Evolutionary conservation across 1,284 basidiomycete species (phyloP), one percentile per base, ranked within the genome.

Genomic region (Golubevia sp.): DNA sequence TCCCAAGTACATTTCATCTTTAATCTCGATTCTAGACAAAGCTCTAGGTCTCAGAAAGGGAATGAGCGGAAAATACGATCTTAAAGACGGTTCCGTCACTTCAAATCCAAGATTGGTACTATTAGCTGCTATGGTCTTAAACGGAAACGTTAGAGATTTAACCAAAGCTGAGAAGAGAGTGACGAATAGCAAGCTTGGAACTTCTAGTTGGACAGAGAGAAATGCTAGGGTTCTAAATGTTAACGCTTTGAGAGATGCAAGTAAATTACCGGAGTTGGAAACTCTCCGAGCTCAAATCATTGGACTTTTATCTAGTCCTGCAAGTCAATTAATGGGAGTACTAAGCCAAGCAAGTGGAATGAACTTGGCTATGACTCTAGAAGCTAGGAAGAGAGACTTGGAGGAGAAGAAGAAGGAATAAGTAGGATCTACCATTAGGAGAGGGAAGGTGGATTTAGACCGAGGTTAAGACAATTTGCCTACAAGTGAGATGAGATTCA

Each of bases 241-340:
- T 24, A 66, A 71, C 6, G 63, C 67, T 30, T 66, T 73, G n/a
- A 58, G 75, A 21, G 74, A 73, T 26, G 71, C 77, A 25, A 67
- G 66, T 49, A 63, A 70, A 44, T 58, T 77, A 55, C 73, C 71
- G n/a, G 58, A 64, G 49, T 59, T 79, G 56, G 66, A 67, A 52
- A 66, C 63, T 56, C 59, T 83, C 15, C 62, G 74, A 26, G 63
- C 73, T 5, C 80, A 83, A 69, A 71, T 82, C 55, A 72, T 83
- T 20, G 80, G 78, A 18, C 55, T 83, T 56, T 66, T 83, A 44
- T 70, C 69, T 24, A 61, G 67, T 25, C 76, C 79, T 2, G 71
- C 61, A 2, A 65, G 71, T 57, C 73, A 77, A 66, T 55, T 83
- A 34, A 73, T 75, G 3, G 69, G 70, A 44, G 63, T 77, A 25